These are phyloP conservation scores for Friedmanniomyces simplex DNA, from an alignment of 495 filamentous ascomycete genomes.

Conservation along the genomic window DNA sequence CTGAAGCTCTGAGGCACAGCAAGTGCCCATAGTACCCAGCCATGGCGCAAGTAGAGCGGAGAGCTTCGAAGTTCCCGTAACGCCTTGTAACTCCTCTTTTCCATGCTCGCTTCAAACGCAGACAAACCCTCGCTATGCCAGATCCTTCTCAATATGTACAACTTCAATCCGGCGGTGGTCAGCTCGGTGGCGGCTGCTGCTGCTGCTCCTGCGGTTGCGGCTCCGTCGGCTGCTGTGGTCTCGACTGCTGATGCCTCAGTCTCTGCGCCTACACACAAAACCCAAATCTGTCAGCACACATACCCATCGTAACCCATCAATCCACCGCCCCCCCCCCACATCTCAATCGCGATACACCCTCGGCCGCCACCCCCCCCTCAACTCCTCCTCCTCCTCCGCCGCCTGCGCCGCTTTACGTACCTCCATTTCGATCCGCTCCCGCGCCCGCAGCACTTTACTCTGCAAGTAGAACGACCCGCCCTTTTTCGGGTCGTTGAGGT, in stretches of 20 bases:
- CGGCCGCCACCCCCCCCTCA: conserved; percentile 80
- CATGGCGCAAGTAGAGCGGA: conserved; percentile 10
- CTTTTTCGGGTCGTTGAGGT: conserved; percentile 84
- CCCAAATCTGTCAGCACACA: conserved; percentile 10
- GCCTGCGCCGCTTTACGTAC: conserved; percentile 42
- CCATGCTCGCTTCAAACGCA: background rate
- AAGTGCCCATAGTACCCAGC: background rate
- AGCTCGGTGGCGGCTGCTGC: conserved; percentile 6
- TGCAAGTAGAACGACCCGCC: conserved; percentile 97
- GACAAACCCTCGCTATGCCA: conserved; percentile 14
- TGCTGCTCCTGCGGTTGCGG: background rate
- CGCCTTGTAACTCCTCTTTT: background rate
- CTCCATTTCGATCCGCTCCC: conserved; percentile 87
- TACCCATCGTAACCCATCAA: background rate
- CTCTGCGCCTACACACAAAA: conserved; percentile 10
- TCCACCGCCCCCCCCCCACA: background rate
- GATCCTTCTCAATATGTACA: background rate
- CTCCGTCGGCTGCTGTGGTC: background rate
- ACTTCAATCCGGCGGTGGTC: background rate
- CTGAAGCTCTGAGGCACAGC: no score
- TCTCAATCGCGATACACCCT: conserved; percentile 83
- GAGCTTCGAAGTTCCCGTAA: background rate
- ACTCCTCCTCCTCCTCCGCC: conserved; percentile 52
- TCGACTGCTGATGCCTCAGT: conserved; percentile 10
- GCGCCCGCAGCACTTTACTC: conserved; percentile 85